Evolutionary conservation across 306 rosid genomes (phyloP).

Genomic region (Senna tora): DNA sequence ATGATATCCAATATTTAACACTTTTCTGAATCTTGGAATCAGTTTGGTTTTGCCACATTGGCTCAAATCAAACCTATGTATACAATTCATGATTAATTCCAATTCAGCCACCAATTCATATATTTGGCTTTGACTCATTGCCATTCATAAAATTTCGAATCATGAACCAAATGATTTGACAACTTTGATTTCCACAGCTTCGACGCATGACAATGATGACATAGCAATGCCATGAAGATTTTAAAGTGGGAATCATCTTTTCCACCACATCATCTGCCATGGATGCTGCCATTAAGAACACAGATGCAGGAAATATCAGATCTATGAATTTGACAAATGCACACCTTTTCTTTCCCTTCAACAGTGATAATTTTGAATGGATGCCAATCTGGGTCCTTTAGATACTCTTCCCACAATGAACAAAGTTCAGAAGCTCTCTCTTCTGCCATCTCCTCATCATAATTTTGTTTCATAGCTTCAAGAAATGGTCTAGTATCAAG

Average conservation of each 20-base stretch:
- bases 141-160: slow-evolving; percentile 1
- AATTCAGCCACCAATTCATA: too few relatives aligned
- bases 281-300: slow-evolving; percentile 18
- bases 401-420: slow-evolving; percentile 91
- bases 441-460: slow-evolving; percentile 78
- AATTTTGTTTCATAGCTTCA: slow-evolving; percentile 76
- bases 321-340: slow-evolving; percentile 28
- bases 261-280: slow-evolving; percentile 65
- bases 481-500: slow-evolving; percentile 76
- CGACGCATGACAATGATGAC: not conserved
- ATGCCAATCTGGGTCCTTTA: slow-evolving; percentile 96
- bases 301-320: slow-evolving; percentile 15
- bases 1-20: too few relatives aligned
- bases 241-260: slow-evolving; percentile 34
- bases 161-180: not conserved
- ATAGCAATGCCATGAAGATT: not conserved
- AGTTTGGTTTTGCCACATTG: too few relatives aligned
- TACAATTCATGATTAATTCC: too few relatives aligned
- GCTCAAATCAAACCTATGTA: too few relatives aligned
- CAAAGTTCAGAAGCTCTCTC: slow-evolving; percentile 82
- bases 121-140: too few relatives aligned
- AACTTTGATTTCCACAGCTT: not conserved
- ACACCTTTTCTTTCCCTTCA: slow-evolving; percentile 64
- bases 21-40: too few relatives aligned
- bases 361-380: slow-evolving; percentile 64